Evolutionary conservation across 75 land plant species (phyloP), one percentile per base, ranked within the genome.

Genomic region (Larix kaempferi): DNA sequence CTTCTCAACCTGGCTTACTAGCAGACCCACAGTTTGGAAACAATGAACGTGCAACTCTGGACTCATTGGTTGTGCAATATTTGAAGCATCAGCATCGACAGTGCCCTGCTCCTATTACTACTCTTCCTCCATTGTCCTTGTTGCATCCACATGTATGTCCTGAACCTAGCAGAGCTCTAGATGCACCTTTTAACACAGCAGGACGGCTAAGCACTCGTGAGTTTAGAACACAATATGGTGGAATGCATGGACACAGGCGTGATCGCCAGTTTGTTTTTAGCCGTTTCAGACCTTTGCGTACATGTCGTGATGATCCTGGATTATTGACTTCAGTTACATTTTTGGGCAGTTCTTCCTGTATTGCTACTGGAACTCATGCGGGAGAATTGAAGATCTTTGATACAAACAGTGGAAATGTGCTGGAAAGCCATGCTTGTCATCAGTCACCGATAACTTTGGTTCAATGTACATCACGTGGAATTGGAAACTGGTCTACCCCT

Each of bases 81-180:
- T 77, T 98, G 76, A 95, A 98, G 83, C 99, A 98, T 64, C 99
- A 98, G 77, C 99, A 98, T 83, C 90, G 99, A 25, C 99, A 98
- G 80, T 98, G 99, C 81, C 95, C 98, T 44, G 91, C 94, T 57
- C 99, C 99, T 44, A 98, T 98, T 39, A 95, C 99, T 0, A 98
- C 99, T 72, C 86, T 98, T 23, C 99, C 99, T 73, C 98, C 99
- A 59, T 88, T 98, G 49, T 93, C 98, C 49, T 88, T 98, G 26
- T 85, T 95, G 60, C 99, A 95, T 57, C 98, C 98, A 57, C 99
- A 98, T 78, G 88, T 90, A 44, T 98, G 99, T 77, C 99, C 99
- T 39, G 99, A 95, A 77, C 91, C 99, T 29, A 95, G 87, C 54
- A 83, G 93, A 54, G 86, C 85, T 49, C 79, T 96, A 15, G 87